Evolutionary conservation across 2,329 filamentous ascomycete genomes (phyloP).

Genomic region (Fusarium haematococcum): DNA sequence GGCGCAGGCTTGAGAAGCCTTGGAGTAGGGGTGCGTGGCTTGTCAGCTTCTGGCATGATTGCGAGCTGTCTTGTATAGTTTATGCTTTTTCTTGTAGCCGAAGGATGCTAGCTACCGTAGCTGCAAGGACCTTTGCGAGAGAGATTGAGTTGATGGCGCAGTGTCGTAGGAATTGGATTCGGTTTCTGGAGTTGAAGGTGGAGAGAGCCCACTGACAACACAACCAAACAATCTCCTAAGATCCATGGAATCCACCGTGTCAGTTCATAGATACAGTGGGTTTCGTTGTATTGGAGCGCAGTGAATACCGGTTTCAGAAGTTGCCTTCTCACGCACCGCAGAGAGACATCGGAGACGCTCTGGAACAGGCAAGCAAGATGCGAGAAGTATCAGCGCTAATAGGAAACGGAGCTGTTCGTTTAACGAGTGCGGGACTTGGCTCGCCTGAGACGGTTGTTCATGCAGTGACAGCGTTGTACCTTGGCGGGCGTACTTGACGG

Average conservation of each 20-base stretch:
- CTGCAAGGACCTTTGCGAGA: neutral
- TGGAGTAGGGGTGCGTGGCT: slow-evolving; percentile 31
- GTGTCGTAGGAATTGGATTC: neutral
- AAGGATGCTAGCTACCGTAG: neutral
- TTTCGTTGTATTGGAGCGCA: slow-evolving; percentile 7
- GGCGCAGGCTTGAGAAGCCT: slow-evolving; percentile 44
- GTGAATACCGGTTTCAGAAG: neutral
- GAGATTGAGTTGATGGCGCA: neutral
- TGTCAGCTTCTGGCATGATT: slow-evolving; percentile 35
- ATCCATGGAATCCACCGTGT: neutral
- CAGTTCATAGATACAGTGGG: neutral
- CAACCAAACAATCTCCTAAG: neutral
- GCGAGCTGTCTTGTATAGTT: neutral
- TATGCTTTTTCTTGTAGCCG: neutral
- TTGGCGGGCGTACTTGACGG: neutral
- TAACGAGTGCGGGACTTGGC: neutral
- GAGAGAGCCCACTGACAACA: neutral
- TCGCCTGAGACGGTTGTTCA: neutral
- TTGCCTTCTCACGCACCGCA: neutral
- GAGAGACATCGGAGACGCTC: neutral
- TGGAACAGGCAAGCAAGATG: neutral
- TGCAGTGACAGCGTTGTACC: neutral
- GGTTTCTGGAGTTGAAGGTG: neutral
- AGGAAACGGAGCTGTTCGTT: neutral
- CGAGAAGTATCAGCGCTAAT: neutral